A percentile compares a stretch with the other conserved stretches of the same genome.
Evolutionary conservation across 192 early-diverging fungal species (phyloP).

Genomic region (Entomortierella parvispora): DNA sequence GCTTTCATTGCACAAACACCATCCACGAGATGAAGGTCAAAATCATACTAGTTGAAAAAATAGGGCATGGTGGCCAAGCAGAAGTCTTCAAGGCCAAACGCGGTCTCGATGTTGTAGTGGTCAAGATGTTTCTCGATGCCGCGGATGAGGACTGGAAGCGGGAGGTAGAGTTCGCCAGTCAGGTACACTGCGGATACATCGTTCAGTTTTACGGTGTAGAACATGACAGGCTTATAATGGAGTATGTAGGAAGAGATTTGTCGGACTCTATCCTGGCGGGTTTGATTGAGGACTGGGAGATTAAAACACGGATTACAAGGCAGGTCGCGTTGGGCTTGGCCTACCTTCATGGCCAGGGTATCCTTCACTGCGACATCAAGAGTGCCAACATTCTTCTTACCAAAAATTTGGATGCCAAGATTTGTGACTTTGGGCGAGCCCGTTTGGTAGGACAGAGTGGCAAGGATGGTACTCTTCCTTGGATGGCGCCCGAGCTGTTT

Average conservation of each 20-base stretch:
- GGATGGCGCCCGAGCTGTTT: slow-evolving; percentile 1
- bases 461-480: not conserved
- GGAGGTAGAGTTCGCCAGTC: not conserved
- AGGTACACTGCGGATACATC: not conserved
- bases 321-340: not conserved
- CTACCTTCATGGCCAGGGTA: not conserved
- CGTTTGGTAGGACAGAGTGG: not conserved
- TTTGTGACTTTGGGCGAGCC: slow-evolving; percentile 3
- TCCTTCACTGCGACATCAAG: slow-evolving; percentile 11
- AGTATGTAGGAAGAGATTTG: not conserved
- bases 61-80: slow-evolving; percentile 4
- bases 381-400: slow-evolving; percentile 7
- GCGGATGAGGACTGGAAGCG: not conserved
- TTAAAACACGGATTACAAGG: not conserved
- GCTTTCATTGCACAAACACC: too few relatives aligned
- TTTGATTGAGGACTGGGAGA: not conserved
- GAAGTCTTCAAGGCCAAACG: slow-evolving; percentile 1
- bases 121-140: not conserved
- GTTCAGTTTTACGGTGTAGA: not conserved
- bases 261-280: not conserved
- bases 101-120: slow-evolving; percentile 1
- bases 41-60: slow-evolving; percentile 6
- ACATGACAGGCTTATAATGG: not conserved
- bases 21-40: too few relatives aligned
- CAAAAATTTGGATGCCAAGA: not conserved